These are phyloP conservation scores for Solanum pinnatisectum DNA, from an alignment of 257 asterid genomes.

Conservation along the genomic window DNA sequence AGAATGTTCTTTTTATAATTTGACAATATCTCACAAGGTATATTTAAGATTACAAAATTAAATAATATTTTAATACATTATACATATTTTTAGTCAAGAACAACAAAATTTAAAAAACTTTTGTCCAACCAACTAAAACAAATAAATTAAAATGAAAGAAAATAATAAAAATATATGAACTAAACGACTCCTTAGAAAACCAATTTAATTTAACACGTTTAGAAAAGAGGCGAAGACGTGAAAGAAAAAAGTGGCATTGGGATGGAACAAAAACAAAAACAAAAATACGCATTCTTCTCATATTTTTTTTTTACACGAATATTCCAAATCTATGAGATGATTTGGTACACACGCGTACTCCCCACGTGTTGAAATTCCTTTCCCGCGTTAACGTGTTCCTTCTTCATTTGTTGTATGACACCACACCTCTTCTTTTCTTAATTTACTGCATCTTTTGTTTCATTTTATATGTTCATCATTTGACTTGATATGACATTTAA, in stretches of 20 bases:
- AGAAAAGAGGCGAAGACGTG: background rate
- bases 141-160: too few species aligned
- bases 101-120: too few species aligned
- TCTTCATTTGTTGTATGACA: slow-evolving; percentile 4
- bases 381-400: slow-evolving; percentile 33
- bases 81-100: too few species aligned
- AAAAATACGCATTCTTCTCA: background rate
- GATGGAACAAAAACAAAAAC: background rate
- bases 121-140: background rate
- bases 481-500: too few species aligned
- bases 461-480: background rate
- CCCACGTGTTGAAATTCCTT: slow-evolving; percentile 50
- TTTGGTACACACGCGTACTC: slow-evolving; percentile 27
- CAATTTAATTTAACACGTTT: background rate
- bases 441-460: background rate
- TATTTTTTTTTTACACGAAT: background rate
- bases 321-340: background rate
- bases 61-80: too few species aligned
- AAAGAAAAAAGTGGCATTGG: background rate
- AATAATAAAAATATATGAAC: background rate
- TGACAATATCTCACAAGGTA: too few species aligned
- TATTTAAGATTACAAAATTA: too few species aligned
- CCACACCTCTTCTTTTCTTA: background rate
- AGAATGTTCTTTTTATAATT: too few species aligned
- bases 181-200: background rate